Conservation (phyloP, 352 stramenopile genomes). For the Phytopythium montanum region DNA sequence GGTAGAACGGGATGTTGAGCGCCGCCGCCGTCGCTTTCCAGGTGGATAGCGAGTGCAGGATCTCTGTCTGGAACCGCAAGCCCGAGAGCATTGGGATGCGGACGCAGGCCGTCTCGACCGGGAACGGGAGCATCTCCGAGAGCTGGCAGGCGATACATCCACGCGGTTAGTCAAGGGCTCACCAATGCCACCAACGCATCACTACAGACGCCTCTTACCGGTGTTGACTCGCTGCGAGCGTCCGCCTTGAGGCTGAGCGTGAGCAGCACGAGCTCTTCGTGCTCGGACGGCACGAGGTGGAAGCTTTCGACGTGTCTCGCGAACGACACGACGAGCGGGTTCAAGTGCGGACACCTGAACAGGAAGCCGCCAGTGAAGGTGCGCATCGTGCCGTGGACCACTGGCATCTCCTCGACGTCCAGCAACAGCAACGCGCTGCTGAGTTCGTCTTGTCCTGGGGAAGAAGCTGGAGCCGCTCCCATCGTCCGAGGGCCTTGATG, state of each 20-base stretch:
- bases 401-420: constrained; percentile 36
- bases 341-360: constrained; percentile 50
- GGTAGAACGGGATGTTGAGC: constrained; percentile 51
- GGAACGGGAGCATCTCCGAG: constrained; percentile 36
- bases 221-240: constrained; percentile 11
- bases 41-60: constrained; percentile 40
- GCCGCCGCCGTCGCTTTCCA: constrained; percentile 52
- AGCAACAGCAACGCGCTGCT: constrained; percentile 44
- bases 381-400: constrained; percentile 44
- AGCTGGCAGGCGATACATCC: constrained; percentile 18
- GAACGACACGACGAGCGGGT: constrained; percentile 64
- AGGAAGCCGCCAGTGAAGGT: constrained; percentile 56
- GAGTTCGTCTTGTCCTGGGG: constrained; percentile 10
- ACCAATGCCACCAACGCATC: background rate
- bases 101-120: constrained; percentile 18
- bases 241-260: constrained; percentile 46
- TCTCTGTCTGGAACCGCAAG: constrained; percentile 61
- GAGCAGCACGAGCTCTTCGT: constrained; percentile 68
- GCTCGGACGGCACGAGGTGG: constrained; percentile 36
- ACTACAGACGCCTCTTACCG: constrained; percentile 13
- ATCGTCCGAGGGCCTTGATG: constrained; percentile 5
- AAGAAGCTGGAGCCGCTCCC: background rate
- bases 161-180: background rate
- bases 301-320: constrained; percentile 48
- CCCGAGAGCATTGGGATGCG: constrained; percentile 57